These are phyloP conservation scores for Discostella stelligeroides DNA, from an alignment of 108 stramenopile species.

Conservation along the genomic window DNA sequence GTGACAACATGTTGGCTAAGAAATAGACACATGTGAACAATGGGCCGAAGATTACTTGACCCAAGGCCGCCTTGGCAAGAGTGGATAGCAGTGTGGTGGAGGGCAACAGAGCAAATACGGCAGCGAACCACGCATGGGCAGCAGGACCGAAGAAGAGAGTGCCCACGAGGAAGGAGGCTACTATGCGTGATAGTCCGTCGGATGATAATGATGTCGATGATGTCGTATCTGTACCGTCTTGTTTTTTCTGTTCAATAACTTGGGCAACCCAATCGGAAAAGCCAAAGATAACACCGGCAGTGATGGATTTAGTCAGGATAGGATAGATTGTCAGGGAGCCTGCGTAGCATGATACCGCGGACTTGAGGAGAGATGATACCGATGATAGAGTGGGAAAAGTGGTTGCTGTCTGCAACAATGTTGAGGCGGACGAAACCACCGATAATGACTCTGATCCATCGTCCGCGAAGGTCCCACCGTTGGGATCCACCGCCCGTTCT, in stretches of 20 bases:
- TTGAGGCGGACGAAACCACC: too few species aligned
- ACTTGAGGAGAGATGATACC: conserved; percentile 20
- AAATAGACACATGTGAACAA: conserved; percentile 88
- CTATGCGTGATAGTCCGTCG: conserved; percentile 51
- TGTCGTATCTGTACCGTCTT: not conserved
- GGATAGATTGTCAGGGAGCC: conserved; percentile 49
- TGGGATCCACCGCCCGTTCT: too few species aligned
- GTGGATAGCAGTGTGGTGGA: conserved; percentile 66
- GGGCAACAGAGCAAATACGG: conserved; percentile 64
- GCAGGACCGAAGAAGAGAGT: conserved; percentile 86
- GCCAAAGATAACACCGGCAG: conserved; percentile 75
- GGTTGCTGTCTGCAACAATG: too few species aligned
- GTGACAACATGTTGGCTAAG: conserved; percentile 56
- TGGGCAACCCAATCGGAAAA: conserved; percentile 80
- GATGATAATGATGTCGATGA: not conserved
- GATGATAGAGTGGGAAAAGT: not conserved
- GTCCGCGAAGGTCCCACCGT: too few species aligned
- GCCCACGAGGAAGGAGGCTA: conserved; percentile 66
- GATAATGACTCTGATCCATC: too few species aligned
- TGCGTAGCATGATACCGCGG: conserved; percentile 45
- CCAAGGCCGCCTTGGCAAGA: conserved; percentile 78
- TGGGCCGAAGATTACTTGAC: conserved; percentile 89
- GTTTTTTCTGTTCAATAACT: conserved; percentile 51
- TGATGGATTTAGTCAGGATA: conserved; percentile 80
- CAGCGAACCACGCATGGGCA: conserved; percentile 84